Percentiles rank a stretch among this genome's conserved stretches.
Evolutionary conservation across 2,329 filamentous ascomycete genomes (phyloP).

Genomic region (Penicillium brasilianum): DNA sequence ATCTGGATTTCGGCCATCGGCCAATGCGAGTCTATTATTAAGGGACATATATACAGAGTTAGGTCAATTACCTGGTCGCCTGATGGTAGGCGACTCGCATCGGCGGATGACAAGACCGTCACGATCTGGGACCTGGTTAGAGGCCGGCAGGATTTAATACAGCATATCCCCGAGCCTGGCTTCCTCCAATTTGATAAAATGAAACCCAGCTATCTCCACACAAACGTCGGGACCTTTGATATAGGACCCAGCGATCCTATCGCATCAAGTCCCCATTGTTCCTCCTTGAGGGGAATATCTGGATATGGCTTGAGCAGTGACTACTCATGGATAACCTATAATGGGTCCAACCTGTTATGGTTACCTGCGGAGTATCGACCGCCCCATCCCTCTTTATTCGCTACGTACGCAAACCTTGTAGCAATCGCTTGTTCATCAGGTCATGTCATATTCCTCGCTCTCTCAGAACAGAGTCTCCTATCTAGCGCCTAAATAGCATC

Average conservation of each 20-base stretch:
- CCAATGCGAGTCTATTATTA: too few species aligned
- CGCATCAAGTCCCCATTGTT: background rate
- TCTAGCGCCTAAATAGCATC: too few species aligned
- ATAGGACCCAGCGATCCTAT: background rate
- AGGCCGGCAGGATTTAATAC: background rate
- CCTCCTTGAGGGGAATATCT: background rate
- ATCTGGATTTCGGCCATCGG: too few species aligned
- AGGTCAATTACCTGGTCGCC: too few species aligned
- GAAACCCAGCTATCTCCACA: background rate
- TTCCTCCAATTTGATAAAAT: slow-evolving; percentile 5
- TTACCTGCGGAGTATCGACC: slow-evolving; percentile 21
- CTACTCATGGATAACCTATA: slow-evolving; percentile 19
- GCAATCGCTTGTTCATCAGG: too few species aligned
- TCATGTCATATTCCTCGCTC: too few species aligned
- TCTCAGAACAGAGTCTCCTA: too few species aligned
- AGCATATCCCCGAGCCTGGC: too few species aligned
- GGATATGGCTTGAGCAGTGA: slow-evolving; percentile 9
- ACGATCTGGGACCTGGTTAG: slow-evolving; percentile 15
- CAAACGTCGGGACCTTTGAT: background rate
- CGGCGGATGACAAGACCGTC: too few species aligned
- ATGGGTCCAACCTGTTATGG: slow-evolving; percentile 16
- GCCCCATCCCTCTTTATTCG: background rate
- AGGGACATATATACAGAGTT: too few species aligned
- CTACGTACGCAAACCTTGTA: too few species aligned
- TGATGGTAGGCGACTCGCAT: slow-evolving; percentile 18